phyloP scores from a whole-genome alignment of 345 rosid species.

The Ceriops decandra region DNA sequence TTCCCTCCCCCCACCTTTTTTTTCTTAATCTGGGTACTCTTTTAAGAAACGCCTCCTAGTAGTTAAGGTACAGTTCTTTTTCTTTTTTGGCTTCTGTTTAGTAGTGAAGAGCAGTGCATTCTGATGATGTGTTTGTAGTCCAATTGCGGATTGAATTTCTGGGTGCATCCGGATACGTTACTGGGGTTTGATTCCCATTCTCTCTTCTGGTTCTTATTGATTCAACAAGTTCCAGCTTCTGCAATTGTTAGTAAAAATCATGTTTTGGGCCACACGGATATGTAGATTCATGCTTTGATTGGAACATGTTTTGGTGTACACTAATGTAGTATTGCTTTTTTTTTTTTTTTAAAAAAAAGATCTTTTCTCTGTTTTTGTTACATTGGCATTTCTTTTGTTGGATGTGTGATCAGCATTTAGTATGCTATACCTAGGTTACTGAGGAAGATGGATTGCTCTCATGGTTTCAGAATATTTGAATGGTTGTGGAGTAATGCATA shows the following conservation, averaged over 20 bases:
- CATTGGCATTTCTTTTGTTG: too few relatives aligned
- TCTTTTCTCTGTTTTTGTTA: not conserved
- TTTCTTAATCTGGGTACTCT: not conserved
- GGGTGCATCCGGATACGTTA: constrained; percentile 3
- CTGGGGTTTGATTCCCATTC: not conserved
- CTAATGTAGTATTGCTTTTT: not conserved
- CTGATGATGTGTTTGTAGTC: not conserved
- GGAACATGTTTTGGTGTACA: not conserved
- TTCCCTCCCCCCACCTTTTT: not conserved
- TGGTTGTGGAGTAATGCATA: too few relatives aligned
- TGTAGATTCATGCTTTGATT: constrained; percentile 1
- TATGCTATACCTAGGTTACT: too few relatives aligned
- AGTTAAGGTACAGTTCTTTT: not conserved
- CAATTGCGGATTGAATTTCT: constrained; percentile 3
- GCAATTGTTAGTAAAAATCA: not conserved
- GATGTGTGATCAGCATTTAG: too few relatives aligned
- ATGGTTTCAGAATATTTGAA: too few relatives aligned
- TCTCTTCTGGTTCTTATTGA: not conserved
- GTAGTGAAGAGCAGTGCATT: not conserved
- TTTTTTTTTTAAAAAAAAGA: too few relatives aligned
- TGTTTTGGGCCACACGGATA: not conserved
- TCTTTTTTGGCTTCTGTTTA: not conserved
- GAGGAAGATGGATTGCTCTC: too few relatives aligned
- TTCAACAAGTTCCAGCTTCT: not conserved
- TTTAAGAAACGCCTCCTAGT: not conserved